A percentile compares a stretch with the other conserved stretches of the same genome.
Evolutionary conservation across 2,329 filamentous ascomycete species (phyloP).

Genomic region (Graphiopsis chlorocephala): DNA sequence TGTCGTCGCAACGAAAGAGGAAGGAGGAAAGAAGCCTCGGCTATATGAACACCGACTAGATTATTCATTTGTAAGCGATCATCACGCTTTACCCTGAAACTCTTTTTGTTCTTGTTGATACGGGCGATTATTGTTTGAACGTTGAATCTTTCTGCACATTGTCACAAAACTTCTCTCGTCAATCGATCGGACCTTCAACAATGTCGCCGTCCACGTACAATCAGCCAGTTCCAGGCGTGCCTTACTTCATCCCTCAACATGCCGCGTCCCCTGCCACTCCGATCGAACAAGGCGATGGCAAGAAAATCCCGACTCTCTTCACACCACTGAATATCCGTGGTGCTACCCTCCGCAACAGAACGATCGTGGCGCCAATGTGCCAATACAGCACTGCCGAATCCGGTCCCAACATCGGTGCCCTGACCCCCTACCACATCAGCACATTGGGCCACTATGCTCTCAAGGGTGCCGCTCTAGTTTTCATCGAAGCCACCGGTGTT

Average conservation of each 20-base stretch:
- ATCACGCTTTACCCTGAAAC: background rate
- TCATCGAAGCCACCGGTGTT: conserved; percentile 77
- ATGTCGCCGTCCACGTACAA: conserved; percentile 38
- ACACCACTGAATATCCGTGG: conserved; percentile 55
- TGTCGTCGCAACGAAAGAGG: background rate
- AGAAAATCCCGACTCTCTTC: conserved; percentile 57
- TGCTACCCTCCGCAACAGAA: conserved; percentile 61
- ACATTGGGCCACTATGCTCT: conserved; percentile 77
- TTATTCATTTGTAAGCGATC: background rate
- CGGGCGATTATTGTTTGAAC: background rate
- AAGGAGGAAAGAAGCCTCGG: background rate
- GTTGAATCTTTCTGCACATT: background rate
- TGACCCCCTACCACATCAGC: conserved; percentile 77
- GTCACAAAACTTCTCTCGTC: background rate
- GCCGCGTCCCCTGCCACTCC: conserved; percentile 45
- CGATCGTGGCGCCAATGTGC: conserved; percentile 60
- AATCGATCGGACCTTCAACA: background rate
- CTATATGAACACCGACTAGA: background rate
- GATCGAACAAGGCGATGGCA: conserved; percentile 38
- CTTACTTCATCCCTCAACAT: conserved; percentile 49
- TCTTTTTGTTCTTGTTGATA: background rate
- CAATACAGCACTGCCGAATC: conserved; percentile 63
- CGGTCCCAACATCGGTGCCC: conserved; percentile 55
- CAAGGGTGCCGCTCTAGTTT: conserved; percentile 68
- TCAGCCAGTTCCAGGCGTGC: conserved; percentile 41